Evolutionary conservation across 2,329 filamentous ascomycete genomes (phyloP), one percentile per base, ranked within the genome.

Genomic region (Pseudogymnoascus sp.): DNA sequence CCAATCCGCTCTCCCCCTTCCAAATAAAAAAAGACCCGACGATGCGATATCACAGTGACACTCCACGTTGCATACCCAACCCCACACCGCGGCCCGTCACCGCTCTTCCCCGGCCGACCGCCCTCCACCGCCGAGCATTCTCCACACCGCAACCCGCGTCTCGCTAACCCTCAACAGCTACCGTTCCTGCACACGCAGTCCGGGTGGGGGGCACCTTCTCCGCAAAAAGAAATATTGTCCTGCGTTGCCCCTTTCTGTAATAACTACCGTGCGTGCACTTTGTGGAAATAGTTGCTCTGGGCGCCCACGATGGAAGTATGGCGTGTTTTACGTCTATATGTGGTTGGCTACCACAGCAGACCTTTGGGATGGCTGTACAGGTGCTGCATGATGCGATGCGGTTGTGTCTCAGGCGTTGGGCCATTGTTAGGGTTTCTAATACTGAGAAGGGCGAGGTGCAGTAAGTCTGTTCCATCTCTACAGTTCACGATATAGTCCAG

Each of bases 81-180:
- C 51, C 51, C 51, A 57, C 51, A 57, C 51, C 51, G 51, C 25
- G 51, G 51, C 51, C 51, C 51, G 51, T 57, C 51, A 57, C 25
- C 51, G 51, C 51, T 57, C 51, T 57, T 57, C 51, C 51, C 51
- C 51, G 51, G n/a, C 51, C 51, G 48, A 54, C 48, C 25, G 48
- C 48, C 48, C 25, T 54, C 48, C 48, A 31, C 48, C 48, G 48
- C n/a, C 25, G 25, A 57, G 51, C 51, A 57, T 57, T 57, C 7
- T 57, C 51, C 51, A 57, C 51, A 31, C 25, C 51, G 28, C 51
- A 57, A 34, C 25, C 51, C n/a, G 2, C 51, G 28, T 14, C 51
- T 34, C 11, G n/a, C 51, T 57, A 57, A n/a, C 25, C 48, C 28
- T 57, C 51, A 19, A 13, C n/a, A 57, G 51, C 51, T 57, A 34